phyloP scores from a whole-genome alignment of 371 early-diverging fungal genomes.

The Apophysomyces elegans region DNA sequence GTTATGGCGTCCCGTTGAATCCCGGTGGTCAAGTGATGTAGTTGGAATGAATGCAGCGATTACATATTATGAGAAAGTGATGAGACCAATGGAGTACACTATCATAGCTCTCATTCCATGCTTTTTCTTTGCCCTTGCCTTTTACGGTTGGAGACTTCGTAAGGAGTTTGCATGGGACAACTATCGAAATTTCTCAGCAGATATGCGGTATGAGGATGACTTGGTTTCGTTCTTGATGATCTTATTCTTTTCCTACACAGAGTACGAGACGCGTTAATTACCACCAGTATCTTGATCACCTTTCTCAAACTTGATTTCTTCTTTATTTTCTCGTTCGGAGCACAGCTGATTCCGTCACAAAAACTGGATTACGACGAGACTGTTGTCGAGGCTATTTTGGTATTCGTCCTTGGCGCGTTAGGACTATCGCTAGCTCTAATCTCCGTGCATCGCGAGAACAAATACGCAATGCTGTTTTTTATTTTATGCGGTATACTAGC shows the following conservation, averaged over 20 bases:
- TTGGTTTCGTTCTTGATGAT: background rate
- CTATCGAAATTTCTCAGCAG: conserved; percentile 55
- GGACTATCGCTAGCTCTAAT: conserved; percentile 35
- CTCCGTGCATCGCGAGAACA: conserved; percentile 48
- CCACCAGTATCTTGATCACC: conserved; percentile 40
- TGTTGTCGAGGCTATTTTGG: conserved; percentile 41
- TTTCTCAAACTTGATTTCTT: conserved; percentile 54
- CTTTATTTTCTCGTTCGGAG: conserved; percentile 54
- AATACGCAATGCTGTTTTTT: conserved; percentile 30
- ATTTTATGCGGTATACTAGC: conserved; percentile 25
- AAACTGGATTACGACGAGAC: conserved; percentile 42
- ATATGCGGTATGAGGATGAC: conserved; percentile 37
- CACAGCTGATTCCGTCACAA: conserved; percentile 54
- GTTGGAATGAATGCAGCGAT: conserved; percentile 38
- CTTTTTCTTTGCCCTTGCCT: conserved; percentile 45
- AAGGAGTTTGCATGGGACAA: conserved; percentile 61
- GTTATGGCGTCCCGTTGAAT: conserved; percentile 32
- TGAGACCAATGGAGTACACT: conserved; percentile 52
- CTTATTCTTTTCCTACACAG: conserved; percentile 19
- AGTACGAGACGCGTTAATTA: conserved; percentile 48
- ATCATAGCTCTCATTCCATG: conserved; percentile 55
- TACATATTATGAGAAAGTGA: conserved; percentile 33
- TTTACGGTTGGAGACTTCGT: conserved; percentile 46
- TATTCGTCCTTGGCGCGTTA: conserved; percentile 45
- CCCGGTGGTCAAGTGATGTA: conserved; percentile 29